Conservation (phyloP, 2,329 filamentous ascomycete genomes). For the Cladosporium sp. region DNA sequence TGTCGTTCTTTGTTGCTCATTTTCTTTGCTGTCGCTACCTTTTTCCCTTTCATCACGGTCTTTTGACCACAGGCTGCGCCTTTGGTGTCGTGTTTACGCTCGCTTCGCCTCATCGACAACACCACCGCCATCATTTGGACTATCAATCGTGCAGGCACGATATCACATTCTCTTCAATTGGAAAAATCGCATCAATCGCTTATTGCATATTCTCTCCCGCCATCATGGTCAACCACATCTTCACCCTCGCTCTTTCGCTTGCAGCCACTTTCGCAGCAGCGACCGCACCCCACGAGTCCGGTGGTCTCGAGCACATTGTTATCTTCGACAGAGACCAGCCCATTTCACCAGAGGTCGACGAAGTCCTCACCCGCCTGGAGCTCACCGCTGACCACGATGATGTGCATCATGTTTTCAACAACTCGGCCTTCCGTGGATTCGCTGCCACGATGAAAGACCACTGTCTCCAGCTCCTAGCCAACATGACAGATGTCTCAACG, state of each 20-base stretch:
- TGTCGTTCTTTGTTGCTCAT: conserved; percentile 4
- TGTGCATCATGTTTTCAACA: conserved; percentile 38
- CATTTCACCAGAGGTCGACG: conserved; percentile 30
- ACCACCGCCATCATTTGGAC: neutral
- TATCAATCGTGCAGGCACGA: conserved; percentile 13
- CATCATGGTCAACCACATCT: conserved; percentile 1
- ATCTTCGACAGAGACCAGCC: conserved; percentile 33
- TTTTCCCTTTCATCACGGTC: neutral
- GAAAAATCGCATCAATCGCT: conserved; percentile 3
- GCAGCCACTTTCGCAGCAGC: conserved; percentile 3
- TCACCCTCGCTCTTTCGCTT: neutral
- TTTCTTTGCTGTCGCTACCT: neutral
- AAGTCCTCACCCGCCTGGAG: conserved; percentile 33
- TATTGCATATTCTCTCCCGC: neutral
- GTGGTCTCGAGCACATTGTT: conserved; percentile 33
- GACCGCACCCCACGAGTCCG: conserved; percentile 5
- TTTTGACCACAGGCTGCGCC: neutral
- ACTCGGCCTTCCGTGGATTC: conserved; percentile 38
- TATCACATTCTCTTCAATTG: neutral
- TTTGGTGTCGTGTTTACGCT: neutral
- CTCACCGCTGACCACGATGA: conserved; percentile 36
- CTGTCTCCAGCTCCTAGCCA: conserved; percentile 36
- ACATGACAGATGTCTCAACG: conserved; percentile 37
- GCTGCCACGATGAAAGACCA: conserved; percentile 38
- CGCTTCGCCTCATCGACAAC: conserved; percentile 1